phyloP scores from a whole-genome alignment of 2,329 filamentous ascomycete species.

The Sporothrix brunneoviolacea region DNA sequence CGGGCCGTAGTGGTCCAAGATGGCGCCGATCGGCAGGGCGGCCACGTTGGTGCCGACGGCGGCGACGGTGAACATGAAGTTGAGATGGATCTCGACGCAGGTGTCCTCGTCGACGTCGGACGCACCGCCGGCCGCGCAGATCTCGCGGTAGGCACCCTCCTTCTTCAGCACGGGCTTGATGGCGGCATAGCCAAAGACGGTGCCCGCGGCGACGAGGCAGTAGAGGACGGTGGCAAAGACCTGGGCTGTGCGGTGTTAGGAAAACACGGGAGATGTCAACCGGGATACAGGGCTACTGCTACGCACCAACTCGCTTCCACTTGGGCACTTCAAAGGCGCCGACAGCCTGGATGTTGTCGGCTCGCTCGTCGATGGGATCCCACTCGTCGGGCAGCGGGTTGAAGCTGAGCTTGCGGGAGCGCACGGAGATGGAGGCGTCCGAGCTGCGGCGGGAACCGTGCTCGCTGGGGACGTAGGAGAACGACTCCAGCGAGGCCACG shows the following conservation, averaged over 20 bases:
- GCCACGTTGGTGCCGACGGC: conserved; percentile 84
- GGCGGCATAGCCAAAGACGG: conserved; percentile 80
- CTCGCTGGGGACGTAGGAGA: conserved; percentile 34
- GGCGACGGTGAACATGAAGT: conserved; percentile 88
- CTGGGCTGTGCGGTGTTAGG: conserved; percentile 27
- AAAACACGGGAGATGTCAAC: not conserved
- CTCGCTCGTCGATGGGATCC: conserved; percentile 35
- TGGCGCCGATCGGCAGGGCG: conserved; percentile 76
- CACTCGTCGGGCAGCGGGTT: conserved; percentile 49
- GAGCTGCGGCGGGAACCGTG: conserved; percentile 33
- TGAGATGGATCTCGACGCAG: conserved; percentile 59
- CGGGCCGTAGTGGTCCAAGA: conserved; percentile 77
- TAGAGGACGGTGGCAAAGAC: conserved; percentile 32
- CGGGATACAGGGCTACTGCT: not conserved
- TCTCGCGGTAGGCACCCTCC: conserved; percentile 63
- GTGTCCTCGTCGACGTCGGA: conserved; percentile 28
- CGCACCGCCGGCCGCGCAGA: conserved; percentile 38
- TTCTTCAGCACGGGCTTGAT: conserved; percentile 72
- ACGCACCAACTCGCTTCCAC: conserved; percentile 49
- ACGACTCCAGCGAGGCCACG: conserved; percentile 47
- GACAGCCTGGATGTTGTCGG: conserved; percentile 40
- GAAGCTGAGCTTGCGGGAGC: conserved; percentile 45
- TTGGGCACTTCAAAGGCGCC: conserved; percentile 48
- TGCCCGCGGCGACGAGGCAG: conserved; percentile 59
- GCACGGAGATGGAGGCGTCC: conserved; percentile 36